Percentiles rank a stretch among this genome's conserved stretches.
Conservation (phyloP, 2,329 filamentous ascomycete genomes). For the Pestalotiopsis sp. region DNA sequence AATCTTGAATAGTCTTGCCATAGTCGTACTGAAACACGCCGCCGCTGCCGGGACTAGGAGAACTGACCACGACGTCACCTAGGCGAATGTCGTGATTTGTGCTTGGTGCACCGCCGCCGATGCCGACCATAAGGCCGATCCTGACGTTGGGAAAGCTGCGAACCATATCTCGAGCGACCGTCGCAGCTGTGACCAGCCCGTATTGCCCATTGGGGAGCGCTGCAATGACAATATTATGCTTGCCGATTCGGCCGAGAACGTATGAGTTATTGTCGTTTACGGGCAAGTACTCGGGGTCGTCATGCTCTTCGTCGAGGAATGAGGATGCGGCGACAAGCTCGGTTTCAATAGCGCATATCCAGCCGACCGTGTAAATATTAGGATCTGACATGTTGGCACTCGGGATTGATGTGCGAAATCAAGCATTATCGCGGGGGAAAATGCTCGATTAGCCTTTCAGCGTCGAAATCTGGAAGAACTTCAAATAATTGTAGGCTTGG, state of each 20-base stretch:
- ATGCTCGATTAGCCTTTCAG: neutral
- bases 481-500: neutral
- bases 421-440: neutral
- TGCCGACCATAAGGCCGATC: constrained; percentile 35
- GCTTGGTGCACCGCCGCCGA: constrained; percentile 35
- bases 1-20: constrained; percentile 22
- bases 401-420: no score
- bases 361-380: constrained; percentile 41
- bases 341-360: constrained; percentile 42
- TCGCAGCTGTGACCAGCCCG: constrained; percentile 28
- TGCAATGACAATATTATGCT: no score
- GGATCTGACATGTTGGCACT: constrained; percentile 5
- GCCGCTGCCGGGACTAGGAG: constrained; percentile 16
- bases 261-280: no score
- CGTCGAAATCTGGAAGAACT: no score
- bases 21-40: neutral
- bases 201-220: constrained; percentile 20
- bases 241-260: neutral
- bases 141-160: constrained; percentile 30
- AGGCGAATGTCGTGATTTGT: constrained; percentile 25
- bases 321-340: constrained; percentile 41
- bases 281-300: neutral
- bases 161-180: constrained; percentile 28
- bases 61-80: constrained; percentile 35
- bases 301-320: constrained; percentile 43